Evolutionary conservation across 257 asterid genomes (phyloP).

Genomic region (Cynanchum wilfordii): DNA sequence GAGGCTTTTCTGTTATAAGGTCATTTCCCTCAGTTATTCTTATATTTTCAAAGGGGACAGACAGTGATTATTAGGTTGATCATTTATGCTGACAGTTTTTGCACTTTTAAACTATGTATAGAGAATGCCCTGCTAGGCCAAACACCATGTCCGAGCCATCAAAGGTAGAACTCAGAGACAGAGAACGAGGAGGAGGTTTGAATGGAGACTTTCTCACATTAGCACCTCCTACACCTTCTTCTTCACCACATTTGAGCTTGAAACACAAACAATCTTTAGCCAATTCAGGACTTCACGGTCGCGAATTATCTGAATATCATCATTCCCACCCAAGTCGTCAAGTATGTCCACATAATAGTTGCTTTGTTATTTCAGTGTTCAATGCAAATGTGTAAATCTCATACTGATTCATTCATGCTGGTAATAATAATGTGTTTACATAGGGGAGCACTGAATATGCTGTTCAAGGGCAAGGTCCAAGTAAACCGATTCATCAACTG

Average conservation of each 20-base stretch:
- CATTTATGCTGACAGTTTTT: conserved; percentile 12
- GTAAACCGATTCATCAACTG: conserved; percentile 28
- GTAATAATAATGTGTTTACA: conserved; percentile 4
- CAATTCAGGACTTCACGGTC: conserved; percentile 16
- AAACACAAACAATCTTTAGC: conserved; percentile 19
- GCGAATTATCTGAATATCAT: conserved; percentile 26
- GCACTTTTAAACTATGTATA: conserved; percentile 17
- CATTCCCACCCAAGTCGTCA: conserved; percentile 23
- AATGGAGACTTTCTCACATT: conserved; percentile 64
- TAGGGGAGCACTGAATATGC: conserved; percentile 41
- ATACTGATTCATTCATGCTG: conserved; percentile 1
- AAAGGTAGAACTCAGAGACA: conserved; percentile 16
- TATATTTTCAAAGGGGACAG: neutral
- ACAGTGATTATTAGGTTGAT: neutral
- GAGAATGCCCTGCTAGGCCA: conserved; percentile 48
- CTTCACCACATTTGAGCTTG: conserved; percentile 19
- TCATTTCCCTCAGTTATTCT: conserved; percentile 10
- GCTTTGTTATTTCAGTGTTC: neutral
- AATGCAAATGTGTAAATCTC: neutral
- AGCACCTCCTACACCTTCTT: conserved; percentile 59
- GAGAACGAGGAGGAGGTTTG: conserved; percentile 29
- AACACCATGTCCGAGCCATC: conserved; percentile 22
- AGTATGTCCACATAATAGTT: neutral
- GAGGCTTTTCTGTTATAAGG: conserved; percentile 42
- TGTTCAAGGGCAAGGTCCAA: conserved; percentile 22